Conservation (phyloP, 164 flowering plant genomes). For the Stephania japonica region DNA sequence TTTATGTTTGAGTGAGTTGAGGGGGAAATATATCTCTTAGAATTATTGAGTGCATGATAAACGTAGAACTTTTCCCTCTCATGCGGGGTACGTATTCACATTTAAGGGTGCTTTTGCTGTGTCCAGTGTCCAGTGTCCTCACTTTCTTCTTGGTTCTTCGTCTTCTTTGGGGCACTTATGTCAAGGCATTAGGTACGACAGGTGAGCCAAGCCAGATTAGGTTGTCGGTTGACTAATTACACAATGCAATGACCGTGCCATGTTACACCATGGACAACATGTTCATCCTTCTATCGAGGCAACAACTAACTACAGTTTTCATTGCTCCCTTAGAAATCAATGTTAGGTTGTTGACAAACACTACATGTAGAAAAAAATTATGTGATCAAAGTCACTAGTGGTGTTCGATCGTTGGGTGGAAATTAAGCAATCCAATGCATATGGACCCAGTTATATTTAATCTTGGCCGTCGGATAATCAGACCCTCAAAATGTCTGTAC, state of each 20-base stretch:
- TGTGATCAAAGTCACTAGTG: neutral
- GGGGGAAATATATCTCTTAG: neutral
- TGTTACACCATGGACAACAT: neutral
- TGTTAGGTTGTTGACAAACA: conserved; percentile 7
- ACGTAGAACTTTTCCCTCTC: neutral
- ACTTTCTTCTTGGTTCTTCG: neutral
- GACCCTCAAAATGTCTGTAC: neutral
- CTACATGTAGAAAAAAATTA: neutral
- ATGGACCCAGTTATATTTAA: neutral
- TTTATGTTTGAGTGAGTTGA: no score
- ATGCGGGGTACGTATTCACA: neutral
- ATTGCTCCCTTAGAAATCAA: neutral
- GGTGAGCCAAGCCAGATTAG: conserved; percentile 8
- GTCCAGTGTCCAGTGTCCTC: no score
- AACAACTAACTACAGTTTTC: neutral
- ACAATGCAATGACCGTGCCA: neutral
- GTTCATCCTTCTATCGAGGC: neutral
- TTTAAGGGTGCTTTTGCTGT: neutral
- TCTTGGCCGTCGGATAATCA: neutral
- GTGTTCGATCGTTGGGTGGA: conserved; percentile 4
- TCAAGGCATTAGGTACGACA: conserved; percentile 11
- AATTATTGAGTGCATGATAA: neutral
- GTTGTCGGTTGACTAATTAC: conserved; percentile 5
- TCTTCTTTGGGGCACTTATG: conserved; percentile 5
- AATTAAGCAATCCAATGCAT: neutral